These are phyloP conservation scores for Rheum nobile DNA, from an alignment of 148 eudicot genomes.

Conservation along the genomic window DNA sequence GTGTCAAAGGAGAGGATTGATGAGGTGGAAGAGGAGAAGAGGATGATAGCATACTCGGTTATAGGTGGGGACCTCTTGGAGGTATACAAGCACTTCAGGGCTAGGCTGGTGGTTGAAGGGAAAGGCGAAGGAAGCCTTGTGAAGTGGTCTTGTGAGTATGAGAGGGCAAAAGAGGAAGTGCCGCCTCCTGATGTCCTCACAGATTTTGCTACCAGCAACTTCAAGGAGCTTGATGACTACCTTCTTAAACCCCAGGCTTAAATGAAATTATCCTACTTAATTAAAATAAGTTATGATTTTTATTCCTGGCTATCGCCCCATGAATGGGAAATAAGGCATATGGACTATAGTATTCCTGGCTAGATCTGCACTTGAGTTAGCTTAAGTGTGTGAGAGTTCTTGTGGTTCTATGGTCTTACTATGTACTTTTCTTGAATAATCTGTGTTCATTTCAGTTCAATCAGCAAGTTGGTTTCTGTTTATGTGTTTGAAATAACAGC, in stretches of 20 bases:
- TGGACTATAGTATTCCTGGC: neutral
- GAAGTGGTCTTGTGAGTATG: constrained; percentile 66
- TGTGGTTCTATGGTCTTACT: neutral
- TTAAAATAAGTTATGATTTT: neutral
- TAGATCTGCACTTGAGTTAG: neutral
- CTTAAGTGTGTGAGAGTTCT: neutral
- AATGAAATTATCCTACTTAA: neutral
- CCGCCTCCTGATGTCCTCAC: constrained; percentile 49
- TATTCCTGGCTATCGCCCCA: neutral
- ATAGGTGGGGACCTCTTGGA: constrained; percentile 51
- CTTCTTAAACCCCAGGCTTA: constrained; percentile 25
- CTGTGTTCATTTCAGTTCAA: neutral
- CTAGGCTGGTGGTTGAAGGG: constrained; percentile 30
- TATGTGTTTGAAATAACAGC: neutral
- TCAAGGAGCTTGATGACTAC: constrained; percentile 55
- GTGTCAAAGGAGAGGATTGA: constrained; percentile 56
- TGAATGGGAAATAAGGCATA: neutral
- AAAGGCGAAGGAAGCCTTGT: constrained; percentile 54
- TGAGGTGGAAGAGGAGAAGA: constrained; percentile 56
- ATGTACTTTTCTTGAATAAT: neutral
- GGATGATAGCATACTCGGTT: constrained; percentile 32
- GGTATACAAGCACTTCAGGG: constrained; percentile 62
- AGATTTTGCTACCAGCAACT: constrained; percentile 54
- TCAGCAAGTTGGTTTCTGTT: neutral
- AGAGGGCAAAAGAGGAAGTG: constrained; percentile 57